Evolutionary conservation across 768 basidiomycete species (phyloP).

Genomic region (Hygrophoropsis aurantiaca): DNA sequence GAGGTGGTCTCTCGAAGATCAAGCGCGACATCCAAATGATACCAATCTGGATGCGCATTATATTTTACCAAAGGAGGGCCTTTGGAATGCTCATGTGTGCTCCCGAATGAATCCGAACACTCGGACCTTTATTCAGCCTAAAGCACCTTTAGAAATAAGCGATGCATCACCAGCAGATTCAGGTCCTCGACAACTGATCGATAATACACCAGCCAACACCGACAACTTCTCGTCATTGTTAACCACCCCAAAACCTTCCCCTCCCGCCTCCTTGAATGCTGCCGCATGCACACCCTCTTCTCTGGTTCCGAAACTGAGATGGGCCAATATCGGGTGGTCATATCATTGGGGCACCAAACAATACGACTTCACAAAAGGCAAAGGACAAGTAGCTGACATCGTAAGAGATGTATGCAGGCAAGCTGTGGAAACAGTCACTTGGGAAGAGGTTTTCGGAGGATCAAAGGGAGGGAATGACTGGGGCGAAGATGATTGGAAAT

Average conservation of each 20-base stretch:
- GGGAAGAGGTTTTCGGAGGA: slow-evolving; percentile 61
- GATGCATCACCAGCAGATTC: slow-evolving; percentile 7
- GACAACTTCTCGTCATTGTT: slow-evolving; percentile 54
- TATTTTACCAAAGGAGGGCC: slow-evolving; percentile 63
- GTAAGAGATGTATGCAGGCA: slow-evolving; percentile 59
- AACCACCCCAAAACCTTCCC: slow-evolving; percentile 56
- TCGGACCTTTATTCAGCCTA: slow-evolving; percentile 42
- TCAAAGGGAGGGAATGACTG: slow-evolving; percentile 34
- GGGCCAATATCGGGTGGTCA: slow-evolving; percentile 95
- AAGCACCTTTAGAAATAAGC: slow-evolving; percentile 16
- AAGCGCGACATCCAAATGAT: slow-evolving; percentile 78
- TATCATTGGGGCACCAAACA: slow-evolving; percentile 98
- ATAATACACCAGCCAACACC: slow-evolving; percentile 67
- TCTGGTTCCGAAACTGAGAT: slow-evolving; percentile 78
- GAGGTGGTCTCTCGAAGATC: slow-evolving; percentile 69
- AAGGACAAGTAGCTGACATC: slow-evolving; percentile 57
- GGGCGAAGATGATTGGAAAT: slow-evolving; percentile 64
- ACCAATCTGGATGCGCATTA: slow-evolving; percentile 93
- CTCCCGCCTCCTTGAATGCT: slow-evolving; percentile 63
- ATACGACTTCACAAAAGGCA: slow-evolving; percentile 82
- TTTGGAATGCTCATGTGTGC: slow-evolving; percentile 68
- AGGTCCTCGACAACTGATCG: slow-evolving; percentile 66
- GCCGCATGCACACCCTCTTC: slow-evolving; percentile 48
- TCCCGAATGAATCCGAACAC: slow-evolving; percentile 15
- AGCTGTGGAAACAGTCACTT: slow-evolving; percentile 65